Evolutionary conservation across 768 basidiomycete genomes (phyloP).

Genomic region (Calocybe cyanea): DNA sequence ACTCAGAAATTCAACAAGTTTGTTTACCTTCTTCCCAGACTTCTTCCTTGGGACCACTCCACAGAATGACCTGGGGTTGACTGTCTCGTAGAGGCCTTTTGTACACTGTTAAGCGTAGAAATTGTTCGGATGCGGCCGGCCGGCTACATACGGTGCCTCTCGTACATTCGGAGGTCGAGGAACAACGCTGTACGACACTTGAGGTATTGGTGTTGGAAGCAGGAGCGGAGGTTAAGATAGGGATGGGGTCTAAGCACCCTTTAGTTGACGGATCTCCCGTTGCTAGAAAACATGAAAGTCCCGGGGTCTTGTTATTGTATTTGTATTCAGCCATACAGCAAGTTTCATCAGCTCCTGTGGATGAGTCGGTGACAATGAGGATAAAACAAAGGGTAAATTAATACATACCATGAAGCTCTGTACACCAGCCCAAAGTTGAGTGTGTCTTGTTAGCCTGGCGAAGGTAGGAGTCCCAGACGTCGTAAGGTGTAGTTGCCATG

Average conservation of each 20-base stretch:
- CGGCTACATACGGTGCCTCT: conserved; percentile 39
- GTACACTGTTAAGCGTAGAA: conserved; percentile 54
- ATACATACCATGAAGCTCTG: conserved; percentile 20
- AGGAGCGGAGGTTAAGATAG: conserved; percentile 35
- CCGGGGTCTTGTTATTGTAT: neutral
- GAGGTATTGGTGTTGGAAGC: neutral
- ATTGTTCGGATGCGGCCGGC: conserved; percentile 43
- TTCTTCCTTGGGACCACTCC: conserved; percentile 68
- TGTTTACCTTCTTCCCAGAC: conserved; percentile 59
- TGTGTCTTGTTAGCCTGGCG: conserved; percentile 11
- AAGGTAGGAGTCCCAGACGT: conserved; percentile 49
- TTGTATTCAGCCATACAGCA: conserved; percentile 1
- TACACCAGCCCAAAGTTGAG: conserved; percentile 59
- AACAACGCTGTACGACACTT: conserved; percentile 36
- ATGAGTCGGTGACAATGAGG: too few species aligned
- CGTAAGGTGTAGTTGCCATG: conserved; percentile 18
- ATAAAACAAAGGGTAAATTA: conserved; percentile 15
- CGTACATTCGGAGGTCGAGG: conserved; percentile 29
- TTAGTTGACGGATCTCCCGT: conserved; percentile 21
- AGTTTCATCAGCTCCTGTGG: neutral
- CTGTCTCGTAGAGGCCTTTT: conserved; percentile 10
- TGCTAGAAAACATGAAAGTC: conserved; percentile 43
- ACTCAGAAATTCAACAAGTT: conserved; percentile 6
- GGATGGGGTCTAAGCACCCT: conserved; percentile 57
- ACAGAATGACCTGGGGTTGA: conserved; percentile 49